Base-by-base conservation (phyloP, 2,329 filamentous ascomycete genomes). In the Epichloe typhina region DNA sequence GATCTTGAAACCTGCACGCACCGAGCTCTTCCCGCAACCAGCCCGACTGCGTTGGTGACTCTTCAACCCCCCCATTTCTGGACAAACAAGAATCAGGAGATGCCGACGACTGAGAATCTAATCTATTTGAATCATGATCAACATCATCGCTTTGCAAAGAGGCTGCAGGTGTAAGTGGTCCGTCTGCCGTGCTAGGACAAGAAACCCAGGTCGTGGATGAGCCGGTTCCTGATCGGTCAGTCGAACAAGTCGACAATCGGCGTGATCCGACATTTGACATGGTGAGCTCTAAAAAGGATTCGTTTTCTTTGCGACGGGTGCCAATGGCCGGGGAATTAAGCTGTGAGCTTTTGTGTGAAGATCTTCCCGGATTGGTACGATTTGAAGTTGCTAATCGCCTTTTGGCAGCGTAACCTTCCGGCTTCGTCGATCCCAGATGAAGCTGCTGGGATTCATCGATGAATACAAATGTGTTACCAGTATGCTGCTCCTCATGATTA, bases 81-180 rank as follows among this genome's bases (percentile, higher is more conserved):
- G 50, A 46, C 8, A 39, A n/a, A 43, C 51, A 43, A 5, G 51
- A 47, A 15, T 50, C 50, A 26, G 54, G 51, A 48, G 49, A 56
- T 23, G 43, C 42, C 12, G 41, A 31, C 11, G 45, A 19, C 35
- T 23, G 49, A 9, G 23, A 12, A 6, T 41, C 38, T 5, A 37
- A 9, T 49, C 46, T 47, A 35, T 38, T 41, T 31, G 44, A 19
- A 12, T 26, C 21, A 38, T 38, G 43, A 23, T 38, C 12, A 11
- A 41, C 12, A 44, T 53, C 47, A 23, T 54, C 51, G 26, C 49
- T 43, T 19, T 51, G 40, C 6, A 47, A 52, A n/a, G 53, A 54
- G 3, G 45, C 33, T 35, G 51, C 48, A 36, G 50, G 50, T 8
- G 48, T 49, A 45, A 44, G 48, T 33, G 38, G 48, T 12, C 37